Evolutionary conservation across 2,329 filamentous ascomycete species (phyloP).

Genomic region (Delphinella strobiligena): DNA sequence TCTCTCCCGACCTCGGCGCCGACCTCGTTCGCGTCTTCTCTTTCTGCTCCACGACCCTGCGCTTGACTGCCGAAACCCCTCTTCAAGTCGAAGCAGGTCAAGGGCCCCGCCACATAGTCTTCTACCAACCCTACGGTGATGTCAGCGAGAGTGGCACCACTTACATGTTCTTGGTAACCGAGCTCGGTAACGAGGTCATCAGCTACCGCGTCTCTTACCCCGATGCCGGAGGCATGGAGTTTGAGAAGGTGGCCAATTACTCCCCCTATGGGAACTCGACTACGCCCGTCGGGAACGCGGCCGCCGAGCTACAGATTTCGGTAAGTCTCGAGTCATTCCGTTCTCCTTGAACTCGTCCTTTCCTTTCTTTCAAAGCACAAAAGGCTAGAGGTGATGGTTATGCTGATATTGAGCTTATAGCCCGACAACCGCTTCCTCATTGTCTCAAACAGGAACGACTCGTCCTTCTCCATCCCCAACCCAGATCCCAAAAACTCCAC

Average conservation of each 20-base stretch:
- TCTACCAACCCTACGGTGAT: conserved; percentile 21
- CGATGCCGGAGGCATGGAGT: conserved; percentile 29
- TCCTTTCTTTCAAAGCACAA: neutral
- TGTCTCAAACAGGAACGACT: conserved; percentile 56
- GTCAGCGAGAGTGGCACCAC: conserved; percentile 15
- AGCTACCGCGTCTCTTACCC: conserved; percentile 37
- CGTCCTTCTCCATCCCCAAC: conserved; percentile 39
- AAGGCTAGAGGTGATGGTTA: too few relatives aligned
- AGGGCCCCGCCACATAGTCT: conserved; percentile 25
- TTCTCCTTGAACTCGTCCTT: neutral
- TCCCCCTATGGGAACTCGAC: conserved; percentile 36
- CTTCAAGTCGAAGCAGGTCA: conserved; percentile 18
- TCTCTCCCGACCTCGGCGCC: conserved; percentile 25
- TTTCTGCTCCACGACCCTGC: conserved; percentile 15
- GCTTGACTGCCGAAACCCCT: conserved; percentile 15
- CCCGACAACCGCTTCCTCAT: conserved; percentile 48
- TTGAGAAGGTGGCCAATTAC: conserved; percentile 34
- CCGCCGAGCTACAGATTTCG: conserved; percentile 42
- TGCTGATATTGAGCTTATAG: conserved; percentile 6
- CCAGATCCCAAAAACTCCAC: conserved; percentile 23
- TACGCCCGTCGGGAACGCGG: conserved; percentile 36
- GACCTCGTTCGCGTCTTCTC: conserved; percentile 24
- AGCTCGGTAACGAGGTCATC: conserved; percentile 38
- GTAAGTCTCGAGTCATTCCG: conserved; percentile 8
- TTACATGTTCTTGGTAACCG: conserved; percentile 31